A percentile compares a stretch with the other conserved stretches of the same genome.
phyloP scores from a whole-genome alignment of 768 basidiomycete species.

The Boletus barrowsii region DNA sequence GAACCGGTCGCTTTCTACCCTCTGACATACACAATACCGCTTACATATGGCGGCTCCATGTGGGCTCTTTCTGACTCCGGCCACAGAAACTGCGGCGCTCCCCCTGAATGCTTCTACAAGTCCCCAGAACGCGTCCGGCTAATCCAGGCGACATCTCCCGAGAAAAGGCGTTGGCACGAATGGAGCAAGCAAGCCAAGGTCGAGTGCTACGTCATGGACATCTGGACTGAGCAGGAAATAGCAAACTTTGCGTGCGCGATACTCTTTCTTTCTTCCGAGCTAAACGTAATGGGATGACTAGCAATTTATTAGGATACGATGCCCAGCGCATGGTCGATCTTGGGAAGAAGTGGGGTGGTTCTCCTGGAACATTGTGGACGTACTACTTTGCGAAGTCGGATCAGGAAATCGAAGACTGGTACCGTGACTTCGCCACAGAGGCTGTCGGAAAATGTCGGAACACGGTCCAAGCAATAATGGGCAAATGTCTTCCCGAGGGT shows the following conservation, averaged over 20 bases:
- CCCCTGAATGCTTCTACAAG: background rate
- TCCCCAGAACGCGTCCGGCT: background rate
- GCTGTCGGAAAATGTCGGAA: background rate
- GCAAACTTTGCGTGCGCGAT: background rate
- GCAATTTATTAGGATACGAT: background rate
- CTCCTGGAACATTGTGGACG: background rate
- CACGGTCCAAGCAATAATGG: no score
- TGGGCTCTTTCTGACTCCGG: conserved; percentile 7
- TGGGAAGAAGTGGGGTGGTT: background rate
- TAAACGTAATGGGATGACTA: background rate
- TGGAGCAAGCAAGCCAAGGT: background rate
- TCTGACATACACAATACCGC: rapidly evolving
- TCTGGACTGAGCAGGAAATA: conserved; percentile 2
- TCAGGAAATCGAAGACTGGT: rapidly evolving
- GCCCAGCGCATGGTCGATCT: background rate
- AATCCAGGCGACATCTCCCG: background rate
- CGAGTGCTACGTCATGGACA: background rate
- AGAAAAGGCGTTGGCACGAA: background rate
- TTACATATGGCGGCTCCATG: background rate
- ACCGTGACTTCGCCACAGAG: background rate
- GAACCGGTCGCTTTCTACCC: background rate
- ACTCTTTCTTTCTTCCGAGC: background rate
- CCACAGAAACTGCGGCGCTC: no score
- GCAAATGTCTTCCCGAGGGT: no score
- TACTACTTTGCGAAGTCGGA: background rate